Percentiles rank a stretch among this genome's conserved stretches.
Evolutionary conservation across 73 alveolate genomes (phyloP).

Genomic region (Chromera velia): DNA sequence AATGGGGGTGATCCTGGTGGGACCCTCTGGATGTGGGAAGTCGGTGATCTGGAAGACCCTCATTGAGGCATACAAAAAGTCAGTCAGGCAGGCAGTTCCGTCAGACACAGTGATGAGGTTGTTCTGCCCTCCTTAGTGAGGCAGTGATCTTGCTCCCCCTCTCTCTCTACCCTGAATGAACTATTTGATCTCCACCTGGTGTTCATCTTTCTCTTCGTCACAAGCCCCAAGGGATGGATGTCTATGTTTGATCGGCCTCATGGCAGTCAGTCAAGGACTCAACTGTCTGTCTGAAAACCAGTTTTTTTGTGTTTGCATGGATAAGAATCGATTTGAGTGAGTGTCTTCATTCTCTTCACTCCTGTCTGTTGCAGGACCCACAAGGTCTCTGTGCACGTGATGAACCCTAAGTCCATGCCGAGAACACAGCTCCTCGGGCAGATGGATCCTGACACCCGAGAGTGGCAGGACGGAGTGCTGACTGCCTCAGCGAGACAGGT

Average conservation of each 20-base stretch:
- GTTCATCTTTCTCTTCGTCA: too few species aligned
- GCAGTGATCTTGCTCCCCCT: too few species aligned
- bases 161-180: not conserved
- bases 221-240: too few species aligned
- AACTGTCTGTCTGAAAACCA: too few species aligned
- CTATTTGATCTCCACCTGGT: not conserved
- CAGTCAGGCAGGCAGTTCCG: not conserved
- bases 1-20: slow-evolving; percentile 99
- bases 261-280: too few species aligned
- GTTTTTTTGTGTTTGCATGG: too few species aligned
- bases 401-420: slow-evolving; percentile 99
- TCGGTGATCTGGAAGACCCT: slow-evolving; percentile 96
- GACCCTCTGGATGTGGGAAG: slow-evolving; percentile 99
- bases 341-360: too few species aligned
- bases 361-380: too few species aligned
- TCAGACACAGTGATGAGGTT: too few species aligned
- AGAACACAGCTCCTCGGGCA: slow-evolving; percentile 93
- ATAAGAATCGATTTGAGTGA: too few species aligned
- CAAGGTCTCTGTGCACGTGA: slow-evolving; percentile 80
- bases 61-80: slow-evolving; percentile 88
- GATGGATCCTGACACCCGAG: slow-evolving; percentile 99
- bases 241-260: too few species aligned
- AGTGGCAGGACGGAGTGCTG: slow-evolving; percentile 96
- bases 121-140: too few species aligned
- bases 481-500: slow-evolving; percentile 97